Base-by-base conservation (phyloP, 768 basidiomycete species). In the Lactifluus rugatus region DNA sequence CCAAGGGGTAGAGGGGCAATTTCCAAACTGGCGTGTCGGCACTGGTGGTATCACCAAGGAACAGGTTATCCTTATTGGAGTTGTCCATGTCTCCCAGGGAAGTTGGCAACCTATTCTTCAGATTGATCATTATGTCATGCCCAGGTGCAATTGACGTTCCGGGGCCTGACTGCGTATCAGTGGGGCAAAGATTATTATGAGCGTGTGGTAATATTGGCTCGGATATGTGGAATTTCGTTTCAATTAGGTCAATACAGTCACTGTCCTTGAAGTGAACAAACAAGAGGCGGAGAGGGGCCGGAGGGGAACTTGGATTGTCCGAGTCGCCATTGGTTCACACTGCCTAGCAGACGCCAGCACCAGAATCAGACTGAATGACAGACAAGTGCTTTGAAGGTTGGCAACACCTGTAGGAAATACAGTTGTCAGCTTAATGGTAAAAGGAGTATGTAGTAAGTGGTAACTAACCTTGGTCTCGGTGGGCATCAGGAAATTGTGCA, bases 51-150 rank as follows among this genome's bases (percentile, higher is more conserved):
- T 60, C 41, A 46, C 48, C 13, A 60, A 11, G 9, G 41, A 50
- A 6, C 42, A 51, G 0, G 48, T 60, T 11, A 44, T 44, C 4
- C 21, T 60, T 5, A 31, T 60, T 2, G 58, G 58, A 6, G 21
- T 23, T 8, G 42, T 60, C 2, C 58, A 60, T 2, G 58, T 60
- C 48, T 56, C 59, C 1, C 59, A 56, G 28, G 59, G 59, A 9
- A 60, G 59, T 17, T 60, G 59, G 59, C 59, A 60, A 3, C 59
- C 59, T 14, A 60, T 60, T 4, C 59, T 60, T 8, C 59, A 60
- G 11, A 49, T 60, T 5, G 51, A 47, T 11, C 53, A 48, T 14
- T 59, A 45, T 34, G 25, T 59, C 8, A 10, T 59, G 2, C 31
- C n/a, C 11, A 44, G 48, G 36, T 23, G 21, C 17, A 10, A n/a